Evolutionary conservation across 2,329 filamentous ascomycete genomes (phyloP).

Genomic region (Phialophora verrucosa): DNA sequence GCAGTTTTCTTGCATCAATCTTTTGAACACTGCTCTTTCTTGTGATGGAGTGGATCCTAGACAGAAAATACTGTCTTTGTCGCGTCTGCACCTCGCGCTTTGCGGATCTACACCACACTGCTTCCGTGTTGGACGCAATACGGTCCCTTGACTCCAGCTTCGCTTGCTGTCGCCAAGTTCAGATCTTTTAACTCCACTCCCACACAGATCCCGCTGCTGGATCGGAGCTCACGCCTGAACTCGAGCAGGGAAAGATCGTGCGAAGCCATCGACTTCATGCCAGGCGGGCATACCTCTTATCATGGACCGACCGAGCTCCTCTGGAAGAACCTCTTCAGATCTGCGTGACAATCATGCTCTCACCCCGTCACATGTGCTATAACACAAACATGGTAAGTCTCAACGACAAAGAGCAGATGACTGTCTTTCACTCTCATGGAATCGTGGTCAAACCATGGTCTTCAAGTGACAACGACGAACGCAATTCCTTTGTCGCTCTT

Average conservation of each 20-base stretch:
- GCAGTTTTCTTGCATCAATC: background rate
- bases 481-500: background rate
- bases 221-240: too few relatives aligned
- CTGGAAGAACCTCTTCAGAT: background rate
- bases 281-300: background rate
- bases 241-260: background rate
- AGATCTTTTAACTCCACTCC: background rate
- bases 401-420: constrained; percentile 1
- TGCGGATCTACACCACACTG: background rate
- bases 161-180: background rate
- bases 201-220: background rate
- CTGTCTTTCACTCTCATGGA: background rate
- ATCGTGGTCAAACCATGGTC: background rate
- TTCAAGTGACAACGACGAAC: background rate
- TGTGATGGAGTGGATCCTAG: background rate
- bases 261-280: background rate
- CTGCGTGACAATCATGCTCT: background rate
- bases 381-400: background rate
- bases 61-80: background rate
- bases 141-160: background rate
- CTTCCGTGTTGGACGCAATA: background rate
- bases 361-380: background rate
- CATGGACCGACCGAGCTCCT: background rate
- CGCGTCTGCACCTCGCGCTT: background rate
- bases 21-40: background rate